A percentile compares a stretch with the other conserved stretches of the same genome.
Conservation (phyloP, 148 eudicot species). For the Rhododendron griersonianum region DNA sequence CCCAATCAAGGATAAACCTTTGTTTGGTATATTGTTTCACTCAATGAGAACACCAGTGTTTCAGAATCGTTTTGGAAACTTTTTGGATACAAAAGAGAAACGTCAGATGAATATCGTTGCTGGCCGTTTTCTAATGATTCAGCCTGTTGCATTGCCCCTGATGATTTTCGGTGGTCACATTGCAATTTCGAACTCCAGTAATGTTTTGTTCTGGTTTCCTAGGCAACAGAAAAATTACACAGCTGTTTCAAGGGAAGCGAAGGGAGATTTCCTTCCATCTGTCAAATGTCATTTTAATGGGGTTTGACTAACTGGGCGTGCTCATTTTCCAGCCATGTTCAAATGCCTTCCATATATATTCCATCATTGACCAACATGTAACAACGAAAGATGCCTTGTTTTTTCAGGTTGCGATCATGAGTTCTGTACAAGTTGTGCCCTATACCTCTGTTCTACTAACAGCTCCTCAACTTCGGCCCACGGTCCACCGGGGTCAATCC, state of each 20-base stretch:
- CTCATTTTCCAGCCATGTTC: not conserved
- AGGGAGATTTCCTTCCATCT: not conserved
- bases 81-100: not conserved
- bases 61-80: not conserved
- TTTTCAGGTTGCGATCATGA: constrained; percentile 78
- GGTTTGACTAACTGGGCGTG: not conserved
- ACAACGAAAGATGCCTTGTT: not conserved
- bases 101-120: not conserved
- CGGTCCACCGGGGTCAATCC: constrained; percentile 72
- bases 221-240: too few relatives aligned
- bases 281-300: not conserved
- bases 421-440: constrained; percentile 84
- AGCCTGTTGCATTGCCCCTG: not conserved
- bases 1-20: not conserved
- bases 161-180: not conserved
- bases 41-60: not conserved
- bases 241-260: not conserved
- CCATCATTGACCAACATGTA: not conserved
- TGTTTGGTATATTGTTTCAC: not conserved
- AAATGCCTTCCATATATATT: not conserved
- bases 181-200: too few relatives aligned
- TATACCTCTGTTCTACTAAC: constrained; percentile 75
- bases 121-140: not conserved
- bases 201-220: not conserved
- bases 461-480: constrained; percentile 36